Evolutionary conservation across 1,284 basidiomycete species (phyloP).

Genomic region (Cryptococcus sp.): DNA sequence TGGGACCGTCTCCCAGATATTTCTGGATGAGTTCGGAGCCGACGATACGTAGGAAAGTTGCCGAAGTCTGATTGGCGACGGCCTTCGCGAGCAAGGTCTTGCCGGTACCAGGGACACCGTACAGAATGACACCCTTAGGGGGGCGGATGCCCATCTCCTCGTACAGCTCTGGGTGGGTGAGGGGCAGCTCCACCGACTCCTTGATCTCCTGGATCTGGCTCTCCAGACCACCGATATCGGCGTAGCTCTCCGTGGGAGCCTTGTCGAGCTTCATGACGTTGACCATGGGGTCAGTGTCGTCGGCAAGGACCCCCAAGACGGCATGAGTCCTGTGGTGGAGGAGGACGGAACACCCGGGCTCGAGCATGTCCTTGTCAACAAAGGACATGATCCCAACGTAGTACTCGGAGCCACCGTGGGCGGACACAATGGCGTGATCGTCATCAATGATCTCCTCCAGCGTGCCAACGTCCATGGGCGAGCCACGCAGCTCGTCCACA

Average conservation of each 20-base stretch:
- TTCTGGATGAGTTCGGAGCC: constrained; percentile 99
- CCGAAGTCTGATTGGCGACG: constrained; percentile 97
- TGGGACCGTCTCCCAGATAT: constrained; percentile 98
- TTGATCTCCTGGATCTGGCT: constrained; percentile 98
- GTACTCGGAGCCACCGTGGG: constrained; percentile 90
- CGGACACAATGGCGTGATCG: constrained; percentile 98
- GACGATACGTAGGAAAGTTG: constrained; percentile 96
- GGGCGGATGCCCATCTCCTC: constrained; percentile 99
- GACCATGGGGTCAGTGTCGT: constrained; percentile 97
- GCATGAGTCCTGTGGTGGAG: constrained; percentile 96
- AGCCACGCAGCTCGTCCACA: constrained; percentile 92
- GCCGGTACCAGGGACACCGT: constrained; percentile 97
- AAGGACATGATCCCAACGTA: constrained; percentile 99
- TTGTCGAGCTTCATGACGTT: constrained; percentile 99
- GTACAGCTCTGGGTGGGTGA: constrained; percentile 97
- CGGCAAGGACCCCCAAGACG: constrained; percentile 91
- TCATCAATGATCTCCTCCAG: constrained; percentile 99
- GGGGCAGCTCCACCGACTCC: constrained; percentile 97
- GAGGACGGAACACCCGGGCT: constrained; percentile 93
- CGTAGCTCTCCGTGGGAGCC: constrained; percentile 97
- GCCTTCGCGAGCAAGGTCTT: constrained; percentile 98
- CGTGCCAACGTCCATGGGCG: constrained; percentile 94
- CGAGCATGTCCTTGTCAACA: constrained; percentile 96
- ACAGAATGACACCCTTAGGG: constrained; percentile 98
- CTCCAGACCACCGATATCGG: constrained; percentile 96